Evolutionary conservation across 495 filamentous ascomycete species (phyloP), one percentile per base, ranked within the genome.

Genomic region (Talaromyces ruber): DNA sequence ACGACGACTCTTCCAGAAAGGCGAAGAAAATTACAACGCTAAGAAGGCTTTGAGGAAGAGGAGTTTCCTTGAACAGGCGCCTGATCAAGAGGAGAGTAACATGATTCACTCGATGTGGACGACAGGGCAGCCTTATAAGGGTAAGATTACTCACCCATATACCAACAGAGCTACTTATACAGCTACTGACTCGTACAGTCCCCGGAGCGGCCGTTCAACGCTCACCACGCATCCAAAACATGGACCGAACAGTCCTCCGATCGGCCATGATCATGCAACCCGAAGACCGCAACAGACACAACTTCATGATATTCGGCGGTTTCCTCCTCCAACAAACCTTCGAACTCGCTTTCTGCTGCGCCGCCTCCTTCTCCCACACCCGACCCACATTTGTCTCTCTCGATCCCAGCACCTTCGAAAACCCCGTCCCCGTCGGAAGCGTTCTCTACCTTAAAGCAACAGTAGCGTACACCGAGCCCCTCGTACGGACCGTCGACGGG

Each of bases 291-390:
- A 93, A 93, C 72, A 79, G 89, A 3, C 89, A 93, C 75, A 88
- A 90, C 66, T 92, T 92, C 76, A 92, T 92, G 90, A 92, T 95
- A 57, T 95, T 93, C 67, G 91, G 91, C 24, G 91, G 91, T 21
- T 93, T 90, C 71, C 83, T 93, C 1, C 79, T 95, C 0, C 91
- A 91, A 69, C 84, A 88, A 64, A 88, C 88, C 4, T 93, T 93
- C 67, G 91, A 95, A 72, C 80, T 95, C 1, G 89, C 91, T n/a
- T 95, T 95, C 75, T 91, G 87, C 72, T 91, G 88, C 69, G 88
- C 86, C n/a, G 89, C 91, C 0, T 84, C 87, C 4, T 89, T 90
- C 64, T 82, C 90, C 0, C 89, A 92, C 69, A 76, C 82, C 0
- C 79, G 89, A 0, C 91, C 91, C 3, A 90, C 84, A 14, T 95